Percentiles rank a stretch among this genome's conserved stretches.
Conservation (phyloP, 805 yeast species). For the Kuraishia hungarica region DNA sequence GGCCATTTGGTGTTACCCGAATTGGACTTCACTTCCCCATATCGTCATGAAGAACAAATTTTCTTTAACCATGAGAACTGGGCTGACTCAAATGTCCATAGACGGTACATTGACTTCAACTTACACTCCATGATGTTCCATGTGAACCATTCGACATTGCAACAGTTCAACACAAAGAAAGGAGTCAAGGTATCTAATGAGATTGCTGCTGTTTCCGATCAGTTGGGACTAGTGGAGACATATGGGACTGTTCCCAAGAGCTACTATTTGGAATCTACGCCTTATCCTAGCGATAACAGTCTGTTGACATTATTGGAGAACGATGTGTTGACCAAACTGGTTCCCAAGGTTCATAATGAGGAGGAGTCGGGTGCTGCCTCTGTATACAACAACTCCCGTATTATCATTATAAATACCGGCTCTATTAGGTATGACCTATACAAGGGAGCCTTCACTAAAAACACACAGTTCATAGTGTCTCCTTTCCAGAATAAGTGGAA, state of each 20-base stretch:
- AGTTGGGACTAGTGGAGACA: constrained; percentile 43
- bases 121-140: constrained; percentile 63
- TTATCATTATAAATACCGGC: constrained; percentile 76
- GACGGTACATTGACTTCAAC: constrained; percentile 83
- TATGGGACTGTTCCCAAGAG: constrained; percentile 62
- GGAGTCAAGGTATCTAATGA: constrained; percentile 42
- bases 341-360: constrained; percentile 9
- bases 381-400: constrained; percentile 26
- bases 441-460: constrained; percentile 75
- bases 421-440: constrained; percentile 81
- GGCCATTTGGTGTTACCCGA: not conserved
- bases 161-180: constrained; percentile 40
- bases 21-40: not conserved
- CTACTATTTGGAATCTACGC: constrained; percentile 61
- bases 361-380: constrained; percentile 12
- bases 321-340: constrained; percentile 39
- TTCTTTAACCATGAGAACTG: constrained; percentile 1
- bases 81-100: constrained; percentile 21
- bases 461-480: constrained; percentile 73
- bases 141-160: constrained; percentile 21
- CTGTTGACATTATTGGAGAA: constrained; percentile 51
- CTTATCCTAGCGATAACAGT: constrained; percentile 48
- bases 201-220: constrained; percentile 33
- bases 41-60: not conserved
- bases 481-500: constrained; percentile 84